These are phyloP conservation scores for Catenaria anguillulae DNA, from an alignment of 371 early-diverging fungal species.

Conservation along the genomic window DNA sequence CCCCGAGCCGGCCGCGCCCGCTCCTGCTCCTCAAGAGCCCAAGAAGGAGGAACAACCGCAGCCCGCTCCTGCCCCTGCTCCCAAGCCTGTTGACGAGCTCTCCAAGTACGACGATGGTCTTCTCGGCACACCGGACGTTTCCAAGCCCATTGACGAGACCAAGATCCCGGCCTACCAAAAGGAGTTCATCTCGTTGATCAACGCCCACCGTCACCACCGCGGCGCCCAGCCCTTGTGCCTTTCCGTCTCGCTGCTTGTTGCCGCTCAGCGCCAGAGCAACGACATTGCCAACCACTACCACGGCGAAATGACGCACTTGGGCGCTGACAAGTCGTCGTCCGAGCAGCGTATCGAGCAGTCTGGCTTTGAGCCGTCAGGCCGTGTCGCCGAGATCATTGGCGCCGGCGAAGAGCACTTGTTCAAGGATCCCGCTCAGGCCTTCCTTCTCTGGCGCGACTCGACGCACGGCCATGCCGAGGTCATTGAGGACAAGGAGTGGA, in stretches of 20 bases:
- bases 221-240: not conserved
- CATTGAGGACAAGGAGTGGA: not conserved
- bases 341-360: not conserved
- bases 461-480: not conserved
- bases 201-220: not conserved
- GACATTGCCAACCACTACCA: not conserved
- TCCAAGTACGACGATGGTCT: not conserved
- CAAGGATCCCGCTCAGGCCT: not conserved
- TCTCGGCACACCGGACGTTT: not conserved
- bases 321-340: not conserved
- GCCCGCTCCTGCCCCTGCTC: not conserved
- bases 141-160: not conserved
- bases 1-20: no score
- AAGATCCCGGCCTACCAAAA: not conserved
- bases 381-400: not conserved
- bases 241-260: not conserved
- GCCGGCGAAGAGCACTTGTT: not conserved
- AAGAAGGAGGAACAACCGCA: not conserved
- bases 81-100: not conserved
- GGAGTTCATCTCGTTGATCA: not conserved
- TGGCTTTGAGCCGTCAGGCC: not conserved
- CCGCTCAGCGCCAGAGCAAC: not conserved
- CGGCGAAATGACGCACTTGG: not conserved
- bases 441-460: not conserved
- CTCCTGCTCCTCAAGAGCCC: no score